These are phyloP conservation scores for Tetrahymena thermophila DNA, from an alignment of 73 alveolate genomes.

Conservation along the genomic window DNA sequence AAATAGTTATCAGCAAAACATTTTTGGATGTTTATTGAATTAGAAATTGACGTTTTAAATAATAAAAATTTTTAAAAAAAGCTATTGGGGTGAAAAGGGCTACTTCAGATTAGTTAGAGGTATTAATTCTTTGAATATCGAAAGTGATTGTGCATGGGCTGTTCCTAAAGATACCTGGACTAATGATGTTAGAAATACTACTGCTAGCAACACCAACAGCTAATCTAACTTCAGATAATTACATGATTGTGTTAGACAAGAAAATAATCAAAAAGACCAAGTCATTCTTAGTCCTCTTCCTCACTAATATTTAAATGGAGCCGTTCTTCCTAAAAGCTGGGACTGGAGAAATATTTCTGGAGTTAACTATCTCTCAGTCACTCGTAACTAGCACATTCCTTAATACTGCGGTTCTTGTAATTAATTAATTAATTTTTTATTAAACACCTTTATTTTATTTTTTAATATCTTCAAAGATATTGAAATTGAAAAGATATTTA, in stretches of 20 bases:
- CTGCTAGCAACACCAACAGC: constrained; percentile 8
- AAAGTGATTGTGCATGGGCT: constrained; percentile 52
- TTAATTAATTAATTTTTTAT: neutral
- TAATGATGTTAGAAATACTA: neutral
- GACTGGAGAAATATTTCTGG: constrained; percentile 71
- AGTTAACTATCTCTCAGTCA: constrained; percentile 64
- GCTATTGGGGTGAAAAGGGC: constrained; percentile 90
- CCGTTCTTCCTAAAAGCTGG: constrained; percentile 44
- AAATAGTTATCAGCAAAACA: neutral
- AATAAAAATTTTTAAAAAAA: neutral
- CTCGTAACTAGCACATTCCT: constrained; percentile 71
- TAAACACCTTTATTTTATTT: neutral
- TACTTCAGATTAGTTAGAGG: constrained; percentile 72
- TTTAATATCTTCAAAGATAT: too few species aligned
- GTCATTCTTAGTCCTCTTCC: constrained; percentile 39
- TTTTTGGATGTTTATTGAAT: neutral
- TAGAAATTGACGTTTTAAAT: neutral
- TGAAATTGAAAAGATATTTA: too few species aligned
- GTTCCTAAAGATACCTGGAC: constrained; percentile 36
- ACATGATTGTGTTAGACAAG: constrained; percentile 23
- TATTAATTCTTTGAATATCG: constrained; percentile 61
- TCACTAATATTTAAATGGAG: constrained; percentile 23
- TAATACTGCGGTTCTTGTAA: constrained; percentile 69
- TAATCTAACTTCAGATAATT: neutral
- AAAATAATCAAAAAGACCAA: constrained; percentile 20